These are phyloP conservation scores for Madurella mycetomatis DNA, from an alignment of 2,329 filamentous ascomycete genomes.

Conservation along the genomic window DNA sequence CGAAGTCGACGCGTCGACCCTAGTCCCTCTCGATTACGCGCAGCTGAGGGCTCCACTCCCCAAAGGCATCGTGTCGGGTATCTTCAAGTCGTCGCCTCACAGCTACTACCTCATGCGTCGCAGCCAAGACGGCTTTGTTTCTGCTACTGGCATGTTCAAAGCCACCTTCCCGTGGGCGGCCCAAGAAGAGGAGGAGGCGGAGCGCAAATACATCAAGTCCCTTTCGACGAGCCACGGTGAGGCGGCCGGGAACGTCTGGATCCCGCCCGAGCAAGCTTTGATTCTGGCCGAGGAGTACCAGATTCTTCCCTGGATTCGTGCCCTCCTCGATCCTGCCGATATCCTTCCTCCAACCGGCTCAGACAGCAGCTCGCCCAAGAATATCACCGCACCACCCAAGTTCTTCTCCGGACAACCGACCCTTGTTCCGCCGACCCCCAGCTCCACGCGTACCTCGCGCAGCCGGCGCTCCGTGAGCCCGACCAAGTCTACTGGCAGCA, in stretches of 20 bases:
- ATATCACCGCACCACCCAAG: constrained; percentile 75
- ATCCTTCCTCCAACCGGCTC: constrained; percentile 60
- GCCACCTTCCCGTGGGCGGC: constrained; percentile 79
- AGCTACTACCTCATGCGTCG: constrained; percentile 97
- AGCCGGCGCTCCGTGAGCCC: constrained; percentile 56
- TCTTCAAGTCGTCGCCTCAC: constrained; percentile 84
- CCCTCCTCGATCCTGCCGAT: constrained; percentile 83
- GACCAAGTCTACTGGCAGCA: constrained; percentile 40
- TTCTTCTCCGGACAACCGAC: constrained; percentile 49
- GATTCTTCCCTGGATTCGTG: constrained; percentile 81
- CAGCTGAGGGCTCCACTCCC: constrained; percentile 90
- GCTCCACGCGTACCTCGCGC: constrained; percentile 43
- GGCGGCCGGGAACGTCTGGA: constrained; percentile 96
- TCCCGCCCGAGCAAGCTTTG: constrained; percentile 77
- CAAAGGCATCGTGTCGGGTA: constrained; percentile 85
- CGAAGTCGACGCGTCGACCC: constrained; percentile 66
- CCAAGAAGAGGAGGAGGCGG: constrained; percentile 64
- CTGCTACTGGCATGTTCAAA: constrained; percentile 89
- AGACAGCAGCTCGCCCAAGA: constrained; percentile 60
- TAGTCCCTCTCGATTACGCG: constrained; percentile 91
- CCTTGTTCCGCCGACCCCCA: constrained; percentile 48
- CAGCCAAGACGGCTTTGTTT: constrained; percentile 78
- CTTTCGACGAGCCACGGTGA: constrained; percentile 85
- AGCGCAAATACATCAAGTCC: constrained; percentile 80
- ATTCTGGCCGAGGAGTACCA: constrained; percentile 80